Base-by-base conservation (phyloP, 192 early-diverging fungal species). In the Backusella luteola region DNA sequence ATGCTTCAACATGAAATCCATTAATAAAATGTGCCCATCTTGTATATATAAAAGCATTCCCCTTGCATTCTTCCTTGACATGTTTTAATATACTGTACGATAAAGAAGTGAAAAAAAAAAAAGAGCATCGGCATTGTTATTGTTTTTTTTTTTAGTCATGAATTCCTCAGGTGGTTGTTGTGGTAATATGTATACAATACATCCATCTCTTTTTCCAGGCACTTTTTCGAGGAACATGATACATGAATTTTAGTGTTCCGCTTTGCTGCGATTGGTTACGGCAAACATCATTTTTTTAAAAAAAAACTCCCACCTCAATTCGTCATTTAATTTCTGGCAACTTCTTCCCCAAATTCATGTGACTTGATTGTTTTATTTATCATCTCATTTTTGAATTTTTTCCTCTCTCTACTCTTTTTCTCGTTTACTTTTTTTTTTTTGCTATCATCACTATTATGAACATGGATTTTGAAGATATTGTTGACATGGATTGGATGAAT, bases 401-500 rank as follows among this genome's bases (percentile, higher is more conserved):
- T 17, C 63, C 21, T 35, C 52, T 71, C 14, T n/a, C 42, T 39
- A 42, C 66, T 44, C 29, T 66, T 32, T 38, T 67, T 42, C 26
- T 44, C 26, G 9, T 34, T 19, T 34, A 34, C 29, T 41, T 19
- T 67, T 41, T 66, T 32, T 38, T 26, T 63, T 41, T 44, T 23
- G 34, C 3, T 73, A 21, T 12, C 26, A 42, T 75, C 29, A 38
- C 8, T 67, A 75, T 66, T 38, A 32, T 21, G 36, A 56, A 67
- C 4, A 75, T 75, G 73, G 39, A 75, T 41, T 75, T 75, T 75
- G 73, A 75, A 67, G 73, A 75, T 49, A 44, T 75, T 66, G 63
- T 75, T 63, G 74, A 75, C n/a, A 75, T 75, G 74, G 74, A 75
- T 23, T 75, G 74, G 74, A 32, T 75, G 14, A 36, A 75, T 26